Base-by-base conservation (phyloP, 2,329 filamentous ascomycete genomes). In the Zopfia rhizophila region DNA sequence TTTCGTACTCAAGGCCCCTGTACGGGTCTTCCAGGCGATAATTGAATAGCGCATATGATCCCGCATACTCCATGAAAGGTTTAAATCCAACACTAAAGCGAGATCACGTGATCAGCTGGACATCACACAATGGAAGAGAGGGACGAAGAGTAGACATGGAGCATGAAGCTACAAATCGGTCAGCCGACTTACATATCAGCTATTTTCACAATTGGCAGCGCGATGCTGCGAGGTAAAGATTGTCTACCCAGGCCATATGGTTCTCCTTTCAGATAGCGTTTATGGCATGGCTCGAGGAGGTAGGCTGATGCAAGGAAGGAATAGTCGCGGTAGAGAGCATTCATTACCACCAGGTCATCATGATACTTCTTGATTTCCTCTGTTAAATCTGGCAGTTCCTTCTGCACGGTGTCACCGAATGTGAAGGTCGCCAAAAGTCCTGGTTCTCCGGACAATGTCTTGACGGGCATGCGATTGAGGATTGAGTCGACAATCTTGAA, bases 221-320 rank as follows among this genome's bases (percentile, higher is more conserved):
- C 84, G 59, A 96, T 85, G 60, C 84, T 82, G 38, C 81, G 80
- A 1, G 92, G 92, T 60, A 97, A 73, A 16, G 82, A 78, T 48
- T 91, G 82, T 31, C 91, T 78, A 3, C 86, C 91, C 31, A 96
- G 75, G 0, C 91, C 91, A 68, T 96, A 96, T 1, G 80, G 79
- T 67, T 89, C 85, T 0, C 87, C 88, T 33, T 76, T 77, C 50
- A 76, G 75, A 70, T 83, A 86, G 50, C 87, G 82, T 75, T 90
- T 81, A 73, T 94, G 92, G 71, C 92, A 97, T 8, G 92, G 92
- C 78, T 97, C 92, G 21, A 97, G 84, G 21, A 97, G 79, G 69
- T 96, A 96, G 0, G 91, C 89, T 17, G 90, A 95, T 4, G 91
- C 89, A 21, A 96, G 76, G 78, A 96, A 97, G 11, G 89, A 89